Conservation (phyloP, 2,329 filamentous ascomycete species). For the Hypoxylon sp. region DNA sequence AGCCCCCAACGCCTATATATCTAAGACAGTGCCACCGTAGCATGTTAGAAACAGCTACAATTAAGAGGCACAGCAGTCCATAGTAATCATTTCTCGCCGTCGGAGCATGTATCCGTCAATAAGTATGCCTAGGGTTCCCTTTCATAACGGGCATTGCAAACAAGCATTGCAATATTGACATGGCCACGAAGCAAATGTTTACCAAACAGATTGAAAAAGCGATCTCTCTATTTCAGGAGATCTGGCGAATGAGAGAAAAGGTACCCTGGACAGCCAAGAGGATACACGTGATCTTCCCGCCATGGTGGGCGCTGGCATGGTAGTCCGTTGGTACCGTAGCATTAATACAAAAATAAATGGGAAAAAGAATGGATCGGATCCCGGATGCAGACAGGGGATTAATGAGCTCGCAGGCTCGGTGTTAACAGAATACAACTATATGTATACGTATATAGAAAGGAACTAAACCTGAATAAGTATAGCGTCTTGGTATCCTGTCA, state of each 20-base stretch:
- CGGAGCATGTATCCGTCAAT: slow-evolving; percentile 1
- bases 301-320: slow-evolving; percentile 33
- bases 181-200: slow-evolving; percentile 28
- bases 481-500: slow-evolving; percentile 19
- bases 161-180: slow-evolving; percentile 15
- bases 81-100: slow-evolving; percentile 7
- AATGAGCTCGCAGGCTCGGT: slow-evolving; percentile 4
- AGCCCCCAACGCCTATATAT: slow-evolving; percentile 39
- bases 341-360: background rate
- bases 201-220: slow-evolving; percentile 20
- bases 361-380: slow-evolving; percentile 21
- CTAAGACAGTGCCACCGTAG: slow-evolving; percentile 34
- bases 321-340: slow-evolving; percentile 14
- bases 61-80: slow-evolving; percentile 19
- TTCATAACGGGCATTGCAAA: slow-evolving; percentile 5
- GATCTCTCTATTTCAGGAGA: slow-evolving; percentile 27
- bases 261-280: slow-evolving; percentile 33
- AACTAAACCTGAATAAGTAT: slow-evolving; percentile 20
- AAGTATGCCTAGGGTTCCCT: background rate
- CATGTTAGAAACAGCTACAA: slow-evolving; percentile 24
- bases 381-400: slow-evolving; percentile 1
- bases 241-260: slow-evolving; percentile 35
- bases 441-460: background rate
- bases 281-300: slow-evolving; percentile 47
- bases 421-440: slow-evolving; percentile 12